Evolutionary conservation across 2,329 filamentous ascomycete species (phyloP).

Genomic region (Phyllosticta ampelicida): DNA sequence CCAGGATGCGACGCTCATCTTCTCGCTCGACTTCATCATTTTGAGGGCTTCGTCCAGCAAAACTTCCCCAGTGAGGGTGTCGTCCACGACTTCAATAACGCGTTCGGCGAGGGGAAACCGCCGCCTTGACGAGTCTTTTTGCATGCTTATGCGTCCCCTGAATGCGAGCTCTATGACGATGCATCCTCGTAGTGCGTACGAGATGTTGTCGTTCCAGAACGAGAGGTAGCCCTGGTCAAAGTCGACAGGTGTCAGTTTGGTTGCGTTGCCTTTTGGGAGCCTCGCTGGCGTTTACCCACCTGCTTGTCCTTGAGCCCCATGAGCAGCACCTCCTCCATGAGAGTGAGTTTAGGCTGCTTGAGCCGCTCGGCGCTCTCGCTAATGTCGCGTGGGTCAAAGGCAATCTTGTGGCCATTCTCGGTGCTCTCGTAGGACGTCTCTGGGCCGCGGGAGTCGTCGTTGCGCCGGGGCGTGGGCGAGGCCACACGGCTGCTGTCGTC

Average conservation of each 20-base stretch:
- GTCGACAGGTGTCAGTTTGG: constrained; percentile 11
- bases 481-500: constrained; percentile 55
- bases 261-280: constrained; percentile 4
- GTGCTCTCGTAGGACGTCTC: constrained; percentile 80
- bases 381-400: constrained; percentile 93
- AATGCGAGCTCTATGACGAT: constrained; percentile 98
- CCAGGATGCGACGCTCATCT: constrained; percentile 99
- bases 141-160: constrained; percentile 93
- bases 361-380: constrained; percentile 91
- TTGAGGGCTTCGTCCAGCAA: constrained; percentile 95
- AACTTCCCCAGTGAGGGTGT: constrained; percentile 92
- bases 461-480: constrained; percentile 53
- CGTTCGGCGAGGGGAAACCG: constrained; percentile 88
- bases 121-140: constrained; percentile 85
- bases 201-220: constrained; percentile 99
- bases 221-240: constrained; percentile 75
- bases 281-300: constrained; percentile 42
- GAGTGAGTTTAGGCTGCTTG: constrained; percentile 95
- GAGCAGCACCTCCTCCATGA: constrained; percentile 97
- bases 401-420: constrained; percentile 98
- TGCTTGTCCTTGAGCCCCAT: constrained; percentile 98
- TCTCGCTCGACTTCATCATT: constrained; percentile 99
- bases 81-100: constrained; percentile 93
- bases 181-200: constrained; percentile 91
- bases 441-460: constrained; percentile 45